Evolutionary conservation across 2,329 filamentous ascomycete genomes (phyloP), one percentile per base, ranked within the genome.

Genomic region (Rhinocladiella similis): DNA sequence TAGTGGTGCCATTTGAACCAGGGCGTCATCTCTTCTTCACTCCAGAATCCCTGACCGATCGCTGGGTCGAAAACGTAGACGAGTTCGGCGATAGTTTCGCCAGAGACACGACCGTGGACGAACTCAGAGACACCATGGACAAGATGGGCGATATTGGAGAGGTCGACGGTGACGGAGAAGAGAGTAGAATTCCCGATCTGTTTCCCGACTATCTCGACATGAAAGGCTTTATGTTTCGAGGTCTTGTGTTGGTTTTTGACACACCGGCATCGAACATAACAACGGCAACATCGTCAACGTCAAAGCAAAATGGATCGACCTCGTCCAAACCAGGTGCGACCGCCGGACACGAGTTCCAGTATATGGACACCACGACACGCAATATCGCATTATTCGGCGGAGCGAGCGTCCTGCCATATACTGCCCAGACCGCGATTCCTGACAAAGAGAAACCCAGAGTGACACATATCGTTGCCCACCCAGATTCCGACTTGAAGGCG

Each of bases 31-130:
- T 97, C 65, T 87, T 94, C 59, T 84, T 87, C 66, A 83, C 80
- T 0, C 81, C 85, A 3, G 79, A 77, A 1, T 77, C 85, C 53
- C 72, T 75, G 39, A 83, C 87, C 9, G 62, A 58, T 12, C 35
- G 38, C 14, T 64, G 46, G 35, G 77, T 81, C 36, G 73, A 75
- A 2, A 89, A 88, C 61, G 80, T 88, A 1, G 94, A 99, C 69
- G 75, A 80, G 51, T 94, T 84, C 65, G 89, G 88, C 0, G 94
- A 99, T 69, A 92, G 91, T 67, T 97, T 90, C 71, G 82, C 85
- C 0, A 80, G 92, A 3, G 85, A 96, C 65, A 75, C 88, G 7
- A 79, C 77, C 1, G 65, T 82, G 0, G 80, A 84, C 1, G 89
- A 93, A 65, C 78, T 96, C 47, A 54, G 42, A 25, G 56, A 57